A percentile compares a stretch with the other conserved stretches of the same genome.
phyloP scores from a whole-genome alignment of 352 stramenopile genomes.

The Phytophthora ramorum region DNA sequence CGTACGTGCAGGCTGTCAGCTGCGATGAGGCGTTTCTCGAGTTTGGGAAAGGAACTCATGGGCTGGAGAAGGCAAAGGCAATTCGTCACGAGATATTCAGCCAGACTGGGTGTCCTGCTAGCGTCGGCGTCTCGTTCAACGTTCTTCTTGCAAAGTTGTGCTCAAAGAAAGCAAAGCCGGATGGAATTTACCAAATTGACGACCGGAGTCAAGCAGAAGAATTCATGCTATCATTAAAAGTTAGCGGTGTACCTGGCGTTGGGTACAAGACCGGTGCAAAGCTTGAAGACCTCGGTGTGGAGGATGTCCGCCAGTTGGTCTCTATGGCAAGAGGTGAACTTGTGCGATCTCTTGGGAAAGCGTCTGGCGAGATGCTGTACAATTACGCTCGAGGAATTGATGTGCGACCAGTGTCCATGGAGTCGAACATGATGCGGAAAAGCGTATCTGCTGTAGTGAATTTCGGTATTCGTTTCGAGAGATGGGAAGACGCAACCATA shows the following conservation, averaged over 20 bases:
- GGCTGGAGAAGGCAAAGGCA: slow-evolving; percentile 67
- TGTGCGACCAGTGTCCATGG: slow-evolving; percentile 64
- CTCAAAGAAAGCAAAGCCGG: slow-evolving; percentile 94
- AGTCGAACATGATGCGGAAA: slow-evolving; percentile 82
- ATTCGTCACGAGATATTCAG: slow-evolving; percentile 77
- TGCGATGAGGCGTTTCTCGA: slow-evolving; percentile 97
- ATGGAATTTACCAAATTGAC: slow-evolving; percentile 83
- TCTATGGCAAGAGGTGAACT: slow-evolving; percentile 61
- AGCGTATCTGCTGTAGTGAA: slow-evolving; percentile 93
- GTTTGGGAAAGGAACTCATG: slow-evolving; percentile 65
- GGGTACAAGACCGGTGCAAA: slow-evolving; percentile 71
- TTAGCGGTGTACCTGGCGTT: slow-evolving; percentile 85
- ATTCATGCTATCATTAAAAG: slow-evolving; percentile 71
- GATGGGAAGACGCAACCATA: slow-evolving; percentile 67
- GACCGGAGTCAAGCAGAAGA: slow-evolving; percentile 48
- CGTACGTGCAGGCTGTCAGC: slow-evolving; percentile 93
- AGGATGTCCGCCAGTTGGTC: slow-evolving; percentile 70
- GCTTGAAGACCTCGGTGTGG: slow-evolving; percentile 70
- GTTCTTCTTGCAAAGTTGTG: slow-evolving; percentile 95
- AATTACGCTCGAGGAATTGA: slow-evolving; percentile 85
- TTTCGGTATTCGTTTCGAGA: slow-evolving; percentile 92
- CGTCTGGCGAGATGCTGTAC: slow-evolving; percentile 75
- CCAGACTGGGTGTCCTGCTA: slow-evolving; percentile 91
- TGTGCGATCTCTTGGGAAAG: slow-evolving; percentile 66
- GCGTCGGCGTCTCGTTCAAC: slow-evolving; percentile 94